Evolutionary conservation across 148 eudicot genomes (phyloP), one percentile per base, ranked within the genome.

Genomic region (Oxyria digyna): DNA sequence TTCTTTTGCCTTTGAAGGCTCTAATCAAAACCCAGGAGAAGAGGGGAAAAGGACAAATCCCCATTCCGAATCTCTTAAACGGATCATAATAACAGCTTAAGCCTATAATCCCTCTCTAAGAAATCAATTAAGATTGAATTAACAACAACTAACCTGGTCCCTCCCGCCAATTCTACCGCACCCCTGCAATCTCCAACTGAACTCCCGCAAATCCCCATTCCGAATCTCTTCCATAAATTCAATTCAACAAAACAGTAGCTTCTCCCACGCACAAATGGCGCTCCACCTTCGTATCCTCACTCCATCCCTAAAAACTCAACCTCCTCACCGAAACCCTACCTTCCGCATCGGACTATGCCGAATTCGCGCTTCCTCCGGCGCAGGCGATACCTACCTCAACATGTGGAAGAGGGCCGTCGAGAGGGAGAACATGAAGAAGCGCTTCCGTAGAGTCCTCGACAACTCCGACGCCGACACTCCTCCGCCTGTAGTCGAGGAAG

Each of bases 391-490:
- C 0, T 85, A 89, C 79, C 80, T 89, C 20, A 83, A 75, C 38
- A 89, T 89, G 91, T 92, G 97, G 97, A 81, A 78, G 78, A 85
- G 74, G 31, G 91, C 91, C 3, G 74, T 77, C 69, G 91, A 87
- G 3, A 70, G 88, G 8, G 83, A 89, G 68, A 73, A 78, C 54
- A 84, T 83, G 73, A 82, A 78, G 32, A 8, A 38, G 9, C 78
- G 82, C 65, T 88, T 91, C 48, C 76, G 68, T 8, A 82, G 67
- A 33, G 76, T 87, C 15, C 72, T 77, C 14, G 80, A 76, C 24
- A 79, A 75, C 24, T 18, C 62, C 31, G 57, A 55, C n/a, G 1
- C 12, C 43, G 68, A 23, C 17, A 26, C n/a, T 26, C 17, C n/a
- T 26, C 17, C 27, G 59, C 3, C 26, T 21, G 67, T 11, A 33